A percentile compares a stretch with the other conserved stretches of the same genome.
phyloP scores from a whole-genome alignment of 495 filamentous ascomycete genomes.

The Lasiosphaeris hirsuta region DNA sequence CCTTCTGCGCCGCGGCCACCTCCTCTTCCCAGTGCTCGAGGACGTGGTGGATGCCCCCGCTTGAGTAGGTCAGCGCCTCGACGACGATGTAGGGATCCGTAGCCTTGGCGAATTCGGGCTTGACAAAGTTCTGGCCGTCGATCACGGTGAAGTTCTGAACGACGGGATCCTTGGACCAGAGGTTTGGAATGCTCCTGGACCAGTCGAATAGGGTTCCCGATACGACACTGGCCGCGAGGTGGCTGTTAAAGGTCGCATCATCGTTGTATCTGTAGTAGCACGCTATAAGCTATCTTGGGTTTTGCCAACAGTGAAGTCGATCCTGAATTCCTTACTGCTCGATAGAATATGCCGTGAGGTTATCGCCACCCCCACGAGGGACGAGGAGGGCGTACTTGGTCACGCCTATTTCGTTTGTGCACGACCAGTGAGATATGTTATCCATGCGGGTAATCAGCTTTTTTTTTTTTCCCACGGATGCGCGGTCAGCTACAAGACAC shows the following conservation, averaged over 20 bases:
- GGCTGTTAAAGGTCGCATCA: slow-evolving; percentile 5
- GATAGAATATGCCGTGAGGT: slow-evolving; percentile 13
- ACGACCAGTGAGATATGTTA: slow-evolving; percentile 13
- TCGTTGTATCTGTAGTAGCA: slow-evolving; percentile 9
- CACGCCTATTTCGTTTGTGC: slow-evolving; percentile 12
- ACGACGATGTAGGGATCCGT: slow-evolving; percentile 13
- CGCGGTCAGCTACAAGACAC: not conserved
- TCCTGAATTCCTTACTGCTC: slow-evolving; percentile 1
- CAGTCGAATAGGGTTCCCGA: slow-evolving; percentile 4
- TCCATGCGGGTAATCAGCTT: slow-evolving; percentile 13
- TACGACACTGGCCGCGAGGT: slow-evolving; percentile 8
- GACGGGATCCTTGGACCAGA: slow-evolving; percentile 1
- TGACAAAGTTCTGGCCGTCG: slow-evolving; percentile 6
- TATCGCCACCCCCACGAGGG: slow-evolving; percentile 13
- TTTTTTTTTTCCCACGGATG: not conserved
- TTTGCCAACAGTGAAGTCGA: not conserved
- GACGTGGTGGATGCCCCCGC: slow-evolving; percentile 10
- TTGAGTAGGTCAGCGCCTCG: slow-evolving; percentile 5
- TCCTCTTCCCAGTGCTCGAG: slow-evolving; percentile 14
- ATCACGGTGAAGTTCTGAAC: slow-evolving; percentile 14
- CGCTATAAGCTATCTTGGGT: not conserved
- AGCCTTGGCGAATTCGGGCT: slow-evolving; percentile 15
- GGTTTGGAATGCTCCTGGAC: slow-evolving; percentile 9
- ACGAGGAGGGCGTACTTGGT: slow-evolving; percentile 11
- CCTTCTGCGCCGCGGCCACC: slow-evolving; percentile 2